Evolutionary conservation across 345 rosid species (phyloP), one percentile per base, ranked within the genome.

Genomic region (Populus deltoides): DNA sequence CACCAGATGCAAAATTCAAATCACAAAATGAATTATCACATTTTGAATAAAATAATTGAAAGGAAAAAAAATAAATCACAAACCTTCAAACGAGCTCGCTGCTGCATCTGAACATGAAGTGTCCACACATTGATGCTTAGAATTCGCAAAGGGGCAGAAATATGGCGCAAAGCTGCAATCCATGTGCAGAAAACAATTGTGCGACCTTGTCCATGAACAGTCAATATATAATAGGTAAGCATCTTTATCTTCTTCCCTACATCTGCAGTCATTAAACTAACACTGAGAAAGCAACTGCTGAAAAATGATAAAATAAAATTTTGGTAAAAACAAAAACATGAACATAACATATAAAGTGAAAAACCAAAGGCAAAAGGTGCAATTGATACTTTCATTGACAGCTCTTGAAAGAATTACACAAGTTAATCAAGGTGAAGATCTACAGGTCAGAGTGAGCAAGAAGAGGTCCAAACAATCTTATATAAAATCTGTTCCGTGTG

Each of bases 121-220:
- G 94, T 89, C 88, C 90, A 87, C 67, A 91, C 88, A 75, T 87
- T 81, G 68, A 92, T 38, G 84, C 94, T 91, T 83, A 96, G 98
- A 86, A 91, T 87, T 71, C 88, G 88, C 84, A 93, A 80, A 38
- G 91, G 72, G 66, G 97, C 88, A 86, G 94, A 89, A 79, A 90
- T 85, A 78, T 96, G 97, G 53, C 97, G 95, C 86, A 93, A 81
- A 83, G 97, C 98, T 68, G 97, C 97, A 86, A 96, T 91, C 66
- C 98, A 96, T 67, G 98, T 92, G 80, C 98, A 93, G 86, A 96
- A 96, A 79, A 93, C 97, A 83, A 96, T 91, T 38, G 97, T 88
- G 73, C 98, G 91, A 71, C 97, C 97, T 86, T 90, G 92, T 78
- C 98, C 98, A 85, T 93, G 98, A 78, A 92, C 88, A 75, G 94